Conservation (phyloP, 148 eudicot genomes). For the Rhododendron kiyosumense region DNA sequence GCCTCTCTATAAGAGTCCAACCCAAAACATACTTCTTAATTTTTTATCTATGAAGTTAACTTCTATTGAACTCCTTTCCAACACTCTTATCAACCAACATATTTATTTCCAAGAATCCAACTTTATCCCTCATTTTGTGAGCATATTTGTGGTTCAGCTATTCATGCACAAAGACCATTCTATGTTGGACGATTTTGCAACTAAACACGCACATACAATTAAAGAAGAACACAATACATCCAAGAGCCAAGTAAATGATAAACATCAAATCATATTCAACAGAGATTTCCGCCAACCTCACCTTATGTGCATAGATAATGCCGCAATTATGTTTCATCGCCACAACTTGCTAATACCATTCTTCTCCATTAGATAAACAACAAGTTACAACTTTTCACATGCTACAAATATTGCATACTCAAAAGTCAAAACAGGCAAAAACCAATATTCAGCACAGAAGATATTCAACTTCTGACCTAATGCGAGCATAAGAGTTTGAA, state of each 20-base stretch:
- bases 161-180: background rate
- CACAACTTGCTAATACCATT: background rate
- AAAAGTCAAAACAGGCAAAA: constrained; percentile 1
- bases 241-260: background rate
- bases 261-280: background rate
- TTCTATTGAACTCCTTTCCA: background rate
- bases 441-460: background rate
- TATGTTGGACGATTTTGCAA: background rate
- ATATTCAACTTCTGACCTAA: background rate
- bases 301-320: background rate
- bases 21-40: background rate
- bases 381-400: constrained; percentile 1
- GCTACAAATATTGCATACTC: background rate
- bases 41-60: background rate
- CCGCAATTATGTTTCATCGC: background rate
- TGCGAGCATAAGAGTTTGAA: background rate
- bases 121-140: background rate
- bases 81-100: background rate
- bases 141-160: background rate
- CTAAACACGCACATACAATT: background rate
- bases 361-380: background rate
- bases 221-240: background rate
- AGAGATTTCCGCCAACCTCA: background rate
- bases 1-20: background rate
- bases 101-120: background rate